Conservation (phyloP, 768 basidiomycete species). For the Ramaria sp. region DNA sequence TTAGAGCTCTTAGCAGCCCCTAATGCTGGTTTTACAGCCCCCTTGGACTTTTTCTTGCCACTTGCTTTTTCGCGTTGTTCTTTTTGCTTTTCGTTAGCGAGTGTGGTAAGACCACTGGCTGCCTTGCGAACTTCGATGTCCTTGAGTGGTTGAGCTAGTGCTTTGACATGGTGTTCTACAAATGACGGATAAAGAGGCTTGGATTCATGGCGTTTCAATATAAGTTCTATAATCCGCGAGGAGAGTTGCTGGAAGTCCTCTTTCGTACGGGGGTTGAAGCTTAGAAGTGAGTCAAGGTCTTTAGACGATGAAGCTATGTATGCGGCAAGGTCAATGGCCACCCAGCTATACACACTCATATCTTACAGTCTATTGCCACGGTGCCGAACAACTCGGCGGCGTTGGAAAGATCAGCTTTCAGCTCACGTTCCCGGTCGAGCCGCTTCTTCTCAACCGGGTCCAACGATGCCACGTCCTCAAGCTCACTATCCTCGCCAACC, state of each 20-base stretch:
- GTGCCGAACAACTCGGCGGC: conserved; percentile 75
- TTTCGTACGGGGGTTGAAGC: conserved; percentile 75
- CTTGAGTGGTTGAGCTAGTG: conserved; percentile 64
- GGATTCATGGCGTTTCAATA: conserved; percentile 69
- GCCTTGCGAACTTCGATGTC: conserved; percentile 90
- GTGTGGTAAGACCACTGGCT: conserved; percentile 68
- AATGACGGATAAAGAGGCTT: conserved; percentile 80
- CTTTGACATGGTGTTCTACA: conserved; percentile 73
- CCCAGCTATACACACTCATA: conserved; percentile 37
- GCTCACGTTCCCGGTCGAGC: conserved; percentile 67
- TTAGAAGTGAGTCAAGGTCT: conserved; percentile 62
- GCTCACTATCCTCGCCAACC: conserved; percentile 39
- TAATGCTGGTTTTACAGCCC: conserved; percentile 57
- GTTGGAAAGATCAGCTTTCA: conserved; percentile 79
- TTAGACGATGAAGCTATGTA: conserved; percentile 47
- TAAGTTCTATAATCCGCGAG: conserved; percentile 53
- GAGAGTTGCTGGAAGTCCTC: conserved; percentile 79
- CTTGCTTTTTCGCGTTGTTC: conserved; percentile 76
- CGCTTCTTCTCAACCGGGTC: conserved; percentile 73
- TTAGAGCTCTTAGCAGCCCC: conserved; percentile 58
- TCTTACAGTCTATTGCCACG: conserved; percentile 30
- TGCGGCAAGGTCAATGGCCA: background rate
- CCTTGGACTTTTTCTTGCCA: conserved; percentile 84
- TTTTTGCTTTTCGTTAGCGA: conserved; percentile 94
- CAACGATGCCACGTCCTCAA: conserved; percentile 52